Percentiles rank a stretch among this genome's conserved stretches.
Evolutionary conservation across 78 protist genomes (phyloP).

Genomic region (Mantamonas sphyraenae): DNA sequence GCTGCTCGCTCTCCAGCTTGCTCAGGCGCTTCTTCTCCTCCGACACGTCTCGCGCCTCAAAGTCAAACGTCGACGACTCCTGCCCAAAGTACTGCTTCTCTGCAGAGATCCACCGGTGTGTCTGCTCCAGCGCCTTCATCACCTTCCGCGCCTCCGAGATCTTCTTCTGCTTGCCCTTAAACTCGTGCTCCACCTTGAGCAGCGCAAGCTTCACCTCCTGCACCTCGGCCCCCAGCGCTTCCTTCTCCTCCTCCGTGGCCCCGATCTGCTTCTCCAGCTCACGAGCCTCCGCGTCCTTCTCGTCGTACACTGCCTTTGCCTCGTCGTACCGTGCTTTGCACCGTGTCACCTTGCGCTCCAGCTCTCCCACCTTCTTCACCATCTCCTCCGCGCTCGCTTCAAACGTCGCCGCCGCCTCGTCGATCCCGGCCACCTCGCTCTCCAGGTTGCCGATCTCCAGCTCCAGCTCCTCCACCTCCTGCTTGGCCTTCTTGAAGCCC

Average conservation of each 20-base stretch:
- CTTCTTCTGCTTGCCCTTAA: not conserved
- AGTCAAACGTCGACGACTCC: slow-evolving; percentile 57
- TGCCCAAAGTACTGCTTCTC: slow-evolving; percentile 63
- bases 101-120: slow-evolving; percentile 55
- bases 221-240: not conserved
- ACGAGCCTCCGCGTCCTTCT: no score
- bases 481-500: not conserved
- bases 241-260: not conserved
- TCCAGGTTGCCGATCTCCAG: not conserved
- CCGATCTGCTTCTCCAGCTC: not conserved
- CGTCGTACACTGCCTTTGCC: not conserved
- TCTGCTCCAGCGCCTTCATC: slow-evolving; percentile 1
- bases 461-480: slow-evolving; percentile 17
- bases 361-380: not conserved
- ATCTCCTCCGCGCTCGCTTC: no score
- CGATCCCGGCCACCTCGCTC: not conserved
- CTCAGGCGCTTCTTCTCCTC: not conserved
- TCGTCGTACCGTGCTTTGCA: not conserved
- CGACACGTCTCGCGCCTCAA: slow-evolving; percentile 3
- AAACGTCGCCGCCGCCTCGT: not conserved
- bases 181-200: not conserved
- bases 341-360: not conserved
- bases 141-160: not conserved
- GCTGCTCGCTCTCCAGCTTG: slow-evolving; percentile 31
- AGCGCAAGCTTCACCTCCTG: not conserved